phyloP scores from a whole-genome alignment of 2,329 filamentous ascomycete species.

The Aureobasidium uvarum region DNA sequence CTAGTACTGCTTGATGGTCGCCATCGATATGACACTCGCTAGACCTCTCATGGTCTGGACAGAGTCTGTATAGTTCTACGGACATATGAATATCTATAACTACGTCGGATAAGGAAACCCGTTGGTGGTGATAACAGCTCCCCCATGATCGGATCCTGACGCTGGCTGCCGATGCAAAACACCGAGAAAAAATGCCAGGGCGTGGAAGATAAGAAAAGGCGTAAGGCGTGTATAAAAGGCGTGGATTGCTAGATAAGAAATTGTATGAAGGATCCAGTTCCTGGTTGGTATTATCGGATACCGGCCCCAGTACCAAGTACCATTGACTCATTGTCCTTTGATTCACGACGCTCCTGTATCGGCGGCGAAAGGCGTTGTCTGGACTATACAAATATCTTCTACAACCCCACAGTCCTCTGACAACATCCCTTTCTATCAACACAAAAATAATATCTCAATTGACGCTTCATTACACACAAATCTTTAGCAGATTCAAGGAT shows the following conservation, averaged over 20 bases:
- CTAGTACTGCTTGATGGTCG: no score
- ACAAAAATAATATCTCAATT: neutral
- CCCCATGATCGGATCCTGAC: neutral
- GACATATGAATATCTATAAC: neutral
- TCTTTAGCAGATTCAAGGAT: neutral
- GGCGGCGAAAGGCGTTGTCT: constrained; percentile 4
- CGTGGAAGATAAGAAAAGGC: constrained; percentile 20
- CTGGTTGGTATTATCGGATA: neutral
- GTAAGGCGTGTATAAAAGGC: constrained; percentile 3
- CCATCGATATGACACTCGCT: no score
- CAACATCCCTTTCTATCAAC: constrained; percentile 9
- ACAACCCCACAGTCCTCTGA: constrained; percentile 5
- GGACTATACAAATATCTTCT: constrained; percentile 19
- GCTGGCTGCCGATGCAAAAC: neutral
- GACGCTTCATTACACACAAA: neutral
- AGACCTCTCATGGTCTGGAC: no score
- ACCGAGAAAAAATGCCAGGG: constrained; percentile 2
- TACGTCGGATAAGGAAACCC: neutral
- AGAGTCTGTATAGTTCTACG: no score
- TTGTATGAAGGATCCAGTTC: neutral
- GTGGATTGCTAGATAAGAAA: neutral
- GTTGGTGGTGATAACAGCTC: neutral
- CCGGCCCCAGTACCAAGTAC: neutral
- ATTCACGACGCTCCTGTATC: constrained; percentile 19
- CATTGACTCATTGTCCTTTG: constrained; percentile 16